These are phyloP conservation scores for Pterocarpus santalinus DNA, from an alignment of 306 rosid species.

Conservation along the genomic window DNA sequence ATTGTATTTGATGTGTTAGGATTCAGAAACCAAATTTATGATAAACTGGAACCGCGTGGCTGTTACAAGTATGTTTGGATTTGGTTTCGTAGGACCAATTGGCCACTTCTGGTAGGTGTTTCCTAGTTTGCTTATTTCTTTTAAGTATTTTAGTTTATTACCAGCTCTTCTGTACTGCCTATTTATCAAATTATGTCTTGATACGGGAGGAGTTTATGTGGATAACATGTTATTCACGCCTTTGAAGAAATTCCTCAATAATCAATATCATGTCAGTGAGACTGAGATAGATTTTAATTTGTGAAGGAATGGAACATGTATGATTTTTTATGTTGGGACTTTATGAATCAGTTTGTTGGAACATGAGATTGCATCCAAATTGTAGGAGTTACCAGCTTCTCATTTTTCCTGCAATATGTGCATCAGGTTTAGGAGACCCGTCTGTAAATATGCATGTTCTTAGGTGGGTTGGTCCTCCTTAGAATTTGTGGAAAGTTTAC, in stretches of 20 bases:
- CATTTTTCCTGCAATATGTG: neutral
- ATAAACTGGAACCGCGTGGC: conserved; percentile 81
- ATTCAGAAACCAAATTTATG: conserved; percentile 46
- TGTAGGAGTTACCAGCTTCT: neutral
- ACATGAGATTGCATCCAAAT: conserved; percentile 15
- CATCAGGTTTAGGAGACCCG: conserved; percentile 24
- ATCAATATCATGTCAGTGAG: neutral
- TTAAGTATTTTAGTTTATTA: conserved; percentile 14
- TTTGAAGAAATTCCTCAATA: neutral
- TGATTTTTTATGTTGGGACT: neutral
- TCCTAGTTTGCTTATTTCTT: conserved; percentile 20
- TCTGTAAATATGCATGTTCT: conserved; percentile 11
- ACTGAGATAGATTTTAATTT: conserved; percentile 11
- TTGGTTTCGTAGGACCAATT: conserved; percentile 87
- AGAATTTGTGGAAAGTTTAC: neutral
- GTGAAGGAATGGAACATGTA: neutral
- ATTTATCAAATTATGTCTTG: too few species aligned
- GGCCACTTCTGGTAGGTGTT: conserved; percentile 86
- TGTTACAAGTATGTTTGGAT: conserved; percentile 80
- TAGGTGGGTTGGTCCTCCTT: conserved; percentile 12
- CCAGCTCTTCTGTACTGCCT: neutral
- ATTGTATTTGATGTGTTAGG: conserved; percentile 40
- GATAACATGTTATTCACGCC: too few species aligned
- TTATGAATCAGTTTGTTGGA: neutral
- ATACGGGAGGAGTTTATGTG: too few species aligned